Percentiles rank a stretch among this genome's conserved stretches.
phyloP scores from a whole-genome alignment of 768 basidiomycete species.

The Tulasnella sp. region DNA sequence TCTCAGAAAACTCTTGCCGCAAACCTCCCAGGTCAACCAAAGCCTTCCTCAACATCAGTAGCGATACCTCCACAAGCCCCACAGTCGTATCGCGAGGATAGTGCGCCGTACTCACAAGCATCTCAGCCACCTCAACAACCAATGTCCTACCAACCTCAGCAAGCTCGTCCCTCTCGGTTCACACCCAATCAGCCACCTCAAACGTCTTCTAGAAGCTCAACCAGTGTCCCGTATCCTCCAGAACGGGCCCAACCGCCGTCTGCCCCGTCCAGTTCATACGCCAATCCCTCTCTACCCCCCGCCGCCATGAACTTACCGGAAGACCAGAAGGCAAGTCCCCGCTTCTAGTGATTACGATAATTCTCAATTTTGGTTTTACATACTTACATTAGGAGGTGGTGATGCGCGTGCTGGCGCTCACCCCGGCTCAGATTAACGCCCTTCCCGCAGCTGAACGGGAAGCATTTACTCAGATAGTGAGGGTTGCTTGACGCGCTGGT shows the following conservation, averaged over 20 bases:
- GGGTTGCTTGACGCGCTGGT: constrained; percentile 17
- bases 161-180: constrained; percentile 16
- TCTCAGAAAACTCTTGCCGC: constrained; percentile 9
- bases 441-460: constrained; percentile 30
- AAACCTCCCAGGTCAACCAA: constrained; percentile 19
- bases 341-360: not conserved
- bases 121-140: constrained; percentile 12
- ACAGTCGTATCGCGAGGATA: not conserved
- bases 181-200: constrained; percentile 16
- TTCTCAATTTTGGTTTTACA: not conserved
- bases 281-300: not conserved
- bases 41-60: constrained; percentile 4
- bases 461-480: constrained; percentile 31
- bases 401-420: constrained; percentile 31
- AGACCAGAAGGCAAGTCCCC: constrained; percentile 9
- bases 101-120: not conserved
- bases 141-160: constrained; percentile 4
- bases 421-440: constrained; percentile 31
- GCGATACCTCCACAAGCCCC: not conserved
- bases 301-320: not conserved
- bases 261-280: not conserved
- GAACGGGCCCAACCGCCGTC: constrained; percentile 13
- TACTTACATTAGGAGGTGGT: constrained; percentile 24
- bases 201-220: constrained; percentile 5
- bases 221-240: constrained; percentile 6